Evolutionary conservation across 2,329 filamentous ascomycete genomes (phyloP).

Genomic region (Cladosporium sp.): DNA sequence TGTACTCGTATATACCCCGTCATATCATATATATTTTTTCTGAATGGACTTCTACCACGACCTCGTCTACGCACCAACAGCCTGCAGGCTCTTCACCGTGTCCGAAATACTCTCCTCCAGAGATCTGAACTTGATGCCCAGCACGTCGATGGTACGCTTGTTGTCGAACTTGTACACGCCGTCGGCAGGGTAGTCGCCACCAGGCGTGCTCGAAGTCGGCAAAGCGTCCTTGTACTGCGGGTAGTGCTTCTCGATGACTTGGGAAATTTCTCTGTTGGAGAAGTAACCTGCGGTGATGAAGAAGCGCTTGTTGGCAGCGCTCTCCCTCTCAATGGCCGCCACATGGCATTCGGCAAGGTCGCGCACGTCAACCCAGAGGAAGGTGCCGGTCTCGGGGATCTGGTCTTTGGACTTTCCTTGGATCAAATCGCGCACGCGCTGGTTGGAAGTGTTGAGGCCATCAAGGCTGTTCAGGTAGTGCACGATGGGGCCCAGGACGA

Average conservation of each 20-base stretch:
- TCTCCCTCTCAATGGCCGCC: slow-evolving; percentile 51
- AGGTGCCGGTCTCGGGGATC: slow-evolving; percentile 54
- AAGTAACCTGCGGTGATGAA: slow-evolving; percentile 59
- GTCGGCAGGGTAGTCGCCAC: slow-evolving; percentile 43
- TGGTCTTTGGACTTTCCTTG: slow-evolving; percentile 56
- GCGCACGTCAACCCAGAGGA: slow-evolving; percentile 43
- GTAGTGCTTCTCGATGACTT: slow-evolving; percentile 53
- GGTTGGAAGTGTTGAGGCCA: slow-evolving; percentile 69
- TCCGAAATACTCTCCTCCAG: slow-evolving; percentile 58
- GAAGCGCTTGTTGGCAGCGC: slow-evolving; percentile 59
- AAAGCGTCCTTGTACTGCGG: slow-evolving; percentile 48
- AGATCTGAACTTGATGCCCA: slow-evolving; percentile 56
- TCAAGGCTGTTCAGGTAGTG: slow-evolving; percentile 59
- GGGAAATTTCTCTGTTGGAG: slow-evolving; percentile 54
- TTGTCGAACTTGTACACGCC: slow-evolving; percentile 56
- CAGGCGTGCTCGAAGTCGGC: slow-evolving; percentile 37
- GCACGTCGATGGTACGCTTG: slow-evolving; percentile 47
- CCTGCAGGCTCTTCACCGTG: slow-evolving; percentile 59
- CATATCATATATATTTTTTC: neutral
- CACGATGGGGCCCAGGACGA: slow-evolving; percentile 48
- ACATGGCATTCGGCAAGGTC: slow-evolving; percentile 61
- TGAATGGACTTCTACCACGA: neutral
- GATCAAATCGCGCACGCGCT: slow-evolving; percentile 60
- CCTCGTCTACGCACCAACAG: slow-evolving; percentile 40
- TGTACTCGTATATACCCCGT: neutral